Percentiles rank a stretch among this genome's conserved stretches.
Conservation (phyloP, 176 grass and related monocot genomes). For the Juncus effusus region DNA sequence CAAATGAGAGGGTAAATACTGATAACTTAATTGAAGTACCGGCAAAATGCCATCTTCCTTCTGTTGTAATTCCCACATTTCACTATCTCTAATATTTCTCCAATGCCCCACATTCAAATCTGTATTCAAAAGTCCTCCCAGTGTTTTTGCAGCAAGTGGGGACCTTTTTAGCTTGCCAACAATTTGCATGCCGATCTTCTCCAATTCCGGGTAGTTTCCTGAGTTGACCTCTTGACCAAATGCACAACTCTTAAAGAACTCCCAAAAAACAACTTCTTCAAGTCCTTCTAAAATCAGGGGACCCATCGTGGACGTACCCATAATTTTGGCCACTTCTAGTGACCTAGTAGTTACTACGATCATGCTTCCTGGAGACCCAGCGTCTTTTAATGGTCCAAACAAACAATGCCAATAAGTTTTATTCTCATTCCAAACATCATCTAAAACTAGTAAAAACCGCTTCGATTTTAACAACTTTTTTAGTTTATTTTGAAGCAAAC, state of each 20-base stretch:
- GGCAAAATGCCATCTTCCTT: slow-evolving; percentile 4
- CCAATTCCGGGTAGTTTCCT: neutral
- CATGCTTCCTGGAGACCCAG: slow-evolving; percentile 20
- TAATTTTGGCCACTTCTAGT: neutral
- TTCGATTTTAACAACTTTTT: neutral
- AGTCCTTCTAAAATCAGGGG: neutral
- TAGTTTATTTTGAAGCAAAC: slow-evolving; percentile 10
- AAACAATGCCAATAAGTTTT: neutral
- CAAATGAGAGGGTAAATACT: slow-evolving; percentile 30
- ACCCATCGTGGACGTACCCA: neutral
- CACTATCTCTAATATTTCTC: slow-evolving; percentile 6
- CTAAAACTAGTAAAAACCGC: slow-evolving; percentile 26
- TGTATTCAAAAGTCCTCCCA: slow-evolving; percentile 12
- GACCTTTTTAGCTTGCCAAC: slow-evolving; percentile 14
- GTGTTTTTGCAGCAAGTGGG: slow-evolving; percentile 22
- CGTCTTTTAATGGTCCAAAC: neutral
- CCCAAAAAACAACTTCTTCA: neutral
- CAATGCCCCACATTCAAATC: neutral
- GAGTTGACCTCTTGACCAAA: neutral
- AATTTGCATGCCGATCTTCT: slow-evolving; percentile 15
- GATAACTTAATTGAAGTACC: slow-evolving; percentile 28
- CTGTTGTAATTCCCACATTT: slow-evolving; percentile 21
- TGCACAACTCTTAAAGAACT: slow-evolving; percentile 16
- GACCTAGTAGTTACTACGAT: slow-evolving; percentile 26
- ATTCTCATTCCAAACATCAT: slow-evolving; percentile 33